Evolutionary conservation across 106 monocot genomes (phyloP), one percentile per base, ranked within the genome.

Genomic region (Dendrobium nobile): DNA sequence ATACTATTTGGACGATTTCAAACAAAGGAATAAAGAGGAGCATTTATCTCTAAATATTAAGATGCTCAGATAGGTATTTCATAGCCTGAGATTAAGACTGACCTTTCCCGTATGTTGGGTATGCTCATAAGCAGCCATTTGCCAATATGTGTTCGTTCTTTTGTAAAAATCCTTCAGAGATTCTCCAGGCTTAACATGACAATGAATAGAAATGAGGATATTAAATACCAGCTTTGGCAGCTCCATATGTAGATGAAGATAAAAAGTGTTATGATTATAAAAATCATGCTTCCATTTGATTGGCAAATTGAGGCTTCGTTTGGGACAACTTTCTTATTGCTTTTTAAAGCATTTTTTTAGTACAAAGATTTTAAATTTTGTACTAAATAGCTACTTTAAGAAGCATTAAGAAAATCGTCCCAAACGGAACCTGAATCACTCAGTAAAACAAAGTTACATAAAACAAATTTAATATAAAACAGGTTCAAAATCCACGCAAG

Each of bases 21-120:
- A 47, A 7, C 4, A 68, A 43, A 51, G 76, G 28, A 31, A 47
- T 74, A 37, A 61, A 65, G 9, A 74, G 5, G 1, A 74, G 11
- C 13, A 74, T 72, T 72, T 40, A 72, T 44, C 43, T 37, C 27
- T 15, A 70, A 31, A 33, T 37, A 70, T 13, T 70, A 33, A 70
- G 20, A 70, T 70, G 70, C 33, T 31, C 33, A 33, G 70, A 28
- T 31, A 70, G 70, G 2, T 24, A 64, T 64, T 51, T 26, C 22
- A 9, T 42, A 43, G 41, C 41, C 11, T 56, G 33, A 45, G 10
- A 84, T 31, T 54, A 40, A 43, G 70, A 81, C 73, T 81, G 8
- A 95, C 98, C 98, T 99, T 99, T 87, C 98, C 98, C 61, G 98
- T 99, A 82, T 99, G 98, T 44, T 99, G 98, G 43, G 98, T 99